Base-by-base conservation (phyloP, 2,329 filamentous ascomycete species). In the Talaromyces sp. region DNA sequence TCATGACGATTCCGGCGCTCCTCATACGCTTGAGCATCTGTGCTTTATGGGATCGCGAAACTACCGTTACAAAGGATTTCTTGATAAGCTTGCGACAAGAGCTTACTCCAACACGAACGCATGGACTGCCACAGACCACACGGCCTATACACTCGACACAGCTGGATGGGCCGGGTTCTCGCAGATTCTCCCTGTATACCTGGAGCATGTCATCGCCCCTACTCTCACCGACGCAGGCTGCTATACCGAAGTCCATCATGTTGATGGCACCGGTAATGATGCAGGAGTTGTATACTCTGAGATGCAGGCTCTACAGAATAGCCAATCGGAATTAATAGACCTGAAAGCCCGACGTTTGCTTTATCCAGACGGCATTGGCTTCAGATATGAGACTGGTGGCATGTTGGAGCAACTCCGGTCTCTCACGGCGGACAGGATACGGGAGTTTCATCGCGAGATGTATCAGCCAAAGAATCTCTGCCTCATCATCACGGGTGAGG, bases 271-370 rank as follows among this genome's bases (percentile, higher is more conserved):
- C 66, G 94, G 94, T 60, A 89, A 97, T 64, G 94, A 99, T 81
- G 94, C 94, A 48, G 94, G 92, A 64, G 92, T 97, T 1, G 94
- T 99, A 9, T 99, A 99, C 76, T 97, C 93, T 0, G 94, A 99
- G 76, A 99, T 99, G 94, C 94, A 99, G 76, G 94, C 88, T 26
- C 87, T 96, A 2, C 90, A 97, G 71, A 96, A 96, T 71, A 88
- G 86, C 57, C 87, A 89, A 65, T 81, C 83, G 8, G 91, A 96
- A 72, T 85, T 97, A 61, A 96, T 97, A 84, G 91, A 96, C 65
- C 81, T 97, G 60, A 84, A 85, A 65, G 88, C 91, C 57, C 88
- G 90, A 46, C 86, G 90, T 2, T 79, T 94, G 51, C 80, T 96
- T 38, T 99, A 97, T 68, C 92, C 92, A 0, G 86, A 94, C 72